Evolutionary conservation across 331 rosid species (phyloP).

Genomic region (Erythrophleum ivorense): DNA sequence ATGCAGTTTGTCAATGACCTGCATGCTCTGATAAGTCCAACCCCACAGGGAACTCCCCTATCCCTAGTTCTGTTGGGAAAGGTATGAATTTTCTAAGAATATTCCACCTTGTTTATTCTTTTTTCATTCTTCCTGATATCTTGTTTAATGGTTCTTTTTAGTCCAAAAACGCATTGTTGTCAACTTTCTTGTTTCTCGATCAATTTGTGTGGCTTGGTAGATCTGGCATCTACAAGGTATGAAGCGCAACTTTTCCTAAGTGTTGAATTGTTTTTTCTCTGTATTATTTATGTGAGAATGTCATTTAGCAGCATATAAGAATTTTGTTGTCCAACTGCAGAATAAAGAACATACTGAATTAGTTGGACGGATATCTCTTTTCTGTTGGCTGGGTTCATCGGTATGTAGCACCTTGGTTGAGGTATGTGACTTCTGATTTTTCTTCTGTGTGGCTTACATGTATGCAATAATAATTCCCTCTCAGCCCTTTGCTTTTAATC

Average conservation of each 20-base stretch:
- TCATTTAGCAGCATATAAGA: conserved; percentile 26
- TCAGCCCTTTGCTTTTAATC: neutral
- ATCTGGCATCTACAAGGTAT: conserved; percentile 84
- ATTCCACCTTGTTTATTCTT: conserved; percentile 5
- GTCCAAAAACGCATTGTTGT: conserved; percentile 91
- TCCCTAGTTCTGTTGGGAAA: conserved; percentile 85
- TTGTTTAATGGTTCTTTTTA: conserved; percentile 41
- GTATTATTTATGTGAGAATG: neutral
- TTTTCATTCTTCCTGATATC: conserved; percentile 7
- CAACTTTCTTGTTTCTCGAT: conserved; percentile 96
- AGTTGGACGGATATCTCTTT: conserved; percentile 86
- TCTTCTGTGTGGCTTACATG: conserved; percentile 1
- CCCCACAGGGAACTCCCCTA: conserved; percentile 89
- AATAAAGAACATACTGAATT: conserved; percentile 83
- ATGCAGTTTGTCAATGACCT: conserved; percentile 96
- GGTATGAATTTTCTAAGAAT: conserved; percentile 53
- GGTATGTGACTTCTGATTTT: conserved; percentile 57
- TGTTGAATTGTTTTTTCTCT: conserved; percentile 27
- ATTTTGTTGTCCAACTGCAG: conserved; percentile 49
- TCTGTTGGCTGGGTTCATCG: conserved; percentile 93
- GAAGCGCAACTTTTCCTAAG: conserved; percentile 16
- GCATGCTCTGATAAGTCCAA: conserved; percentile 88
- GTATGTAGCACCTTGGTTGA: conserved; percentile 76
- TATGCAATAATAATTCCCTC: neutral
- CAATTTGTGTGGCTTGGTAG: conserved; percentile 99